These are phyloP conservation scores for Mycena sanguinolenta DNA, from an alignment of 768 basidiomycete genomes.

Conservation along the genomic window DNA sequence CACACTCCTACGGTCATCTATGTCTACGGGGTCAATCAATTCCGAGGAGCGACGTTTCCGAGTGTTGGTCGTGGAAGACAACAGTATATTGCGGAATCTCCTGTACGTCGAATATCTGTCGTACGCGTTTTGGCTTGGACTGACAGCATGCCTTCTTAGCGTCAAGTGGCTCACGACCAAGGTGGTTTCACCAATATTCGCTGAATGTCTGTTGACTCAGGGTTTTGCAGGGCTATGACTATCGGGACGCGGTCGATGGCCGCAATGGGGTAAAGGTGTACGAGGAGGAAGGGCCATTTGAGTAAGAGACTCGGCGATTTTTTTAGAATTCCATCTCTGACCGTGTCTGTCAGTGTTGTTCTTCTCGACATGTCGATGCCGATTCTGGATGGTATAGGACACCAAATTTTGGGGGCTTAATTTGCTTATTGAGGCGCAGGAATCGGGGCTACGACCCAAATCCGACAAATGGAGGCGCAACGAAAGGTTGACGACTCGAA, in stretches of 20 bases:
- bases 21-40: constrained; percentile 70
- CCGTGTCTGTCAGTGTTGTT: constrained; percentile 69
- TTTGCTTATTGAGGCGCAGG: constrained; percentile 56
- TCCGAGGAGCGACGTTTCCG: constrained; percentile 61
- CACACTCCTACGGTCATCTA: constrained; percentile 76
- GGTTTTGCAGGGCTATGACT: constrained; percentile 73
- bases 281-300: constrained; percentile 81
- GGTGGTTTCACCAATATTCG: constrained; percentile 45
- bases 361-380: constrained; percentile 95
- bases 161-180: constrained; percentile 80
- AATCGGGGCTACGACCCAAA: constrained; percentile 85
- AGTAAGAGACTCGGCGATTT: constrained; percentile 71
- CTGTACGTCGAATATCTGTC: constrained; percentile 65
- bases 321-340: constrained; percentile 20
- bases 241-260: constrained; percentile 86
- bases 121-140: constrained; percentile 26
- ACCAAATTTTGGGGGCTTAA: neutral
- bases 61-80: constrained; percentile 92
- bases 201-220: constrained; percentile 37
- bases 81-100: constrained; percentile 84
- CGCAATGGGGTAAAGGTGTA: constrained; percentile 86
- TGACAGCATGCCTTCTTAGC: constrained; percentile 41
- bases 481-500: constrained; percentile 43
- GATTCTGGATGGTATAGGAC: constrained; percentile 81
- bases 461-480: constrained; percentile 78